These are phyloP conservation scores for Halophytophthora batemanensis DNA, from an alignment of 352 stramenopile species.

Conservation along the genomic window DNA sequence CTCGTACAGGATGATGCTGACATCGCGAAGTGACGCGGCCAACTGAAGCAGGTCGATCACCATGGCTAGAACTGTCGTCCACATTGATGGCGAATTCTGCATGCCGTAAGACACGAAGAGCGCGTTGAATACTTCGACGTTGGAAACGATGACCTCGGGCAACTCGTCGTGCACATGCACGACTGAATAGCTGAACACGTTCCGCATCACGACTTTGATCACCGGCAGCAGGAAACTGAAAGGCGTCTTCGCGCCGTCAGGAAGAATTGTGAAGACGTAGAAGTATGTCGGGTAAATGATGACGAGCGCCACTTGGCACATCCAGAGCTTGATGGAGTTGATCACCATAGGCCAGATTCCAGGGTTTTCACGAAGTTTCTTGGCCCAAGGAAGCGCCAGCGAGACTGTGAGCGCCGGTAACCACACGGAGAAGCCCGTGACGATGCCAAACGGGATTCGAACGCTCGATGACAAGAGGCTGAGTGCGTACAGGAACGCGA, in stretches of 20 bases:
- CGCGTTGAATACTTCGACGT: constrained; percentile 23
- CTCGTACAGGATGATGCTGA: not conserved
- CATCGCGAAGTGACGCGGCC: constrained; percentile 4
- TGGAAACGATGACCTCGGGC: constrained; percentile 20
- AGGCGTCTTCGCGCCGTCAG: constrained; percentile 2
- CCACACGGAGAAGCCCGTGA: constrained; percentile 10
- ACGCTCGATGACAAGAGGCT: constrained; percentile 16
- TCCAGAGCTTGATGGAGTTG: constrained; percentile 18
- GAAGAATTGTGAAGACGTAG: constrained; percentile 23
- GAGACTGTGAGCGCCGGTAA: constrained; percentile 1
- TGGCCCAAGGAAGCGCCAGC: constrained; percentile 7
- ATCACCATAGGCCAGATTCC: constrained; percentile 7
- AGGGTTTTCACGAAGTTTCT: constrained; percentile 7
- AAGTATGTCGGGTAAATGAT: constrained; percentile 22
- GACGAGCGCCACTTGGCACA: constrained; percentile 15
- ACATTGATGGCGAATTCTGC: constrained; percentile 19
- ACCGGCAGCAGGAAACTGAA: constrained; percentile 20
- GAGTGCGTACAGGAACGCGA: not conserved
- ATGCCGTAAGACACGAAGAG: constrained; percentile 28
- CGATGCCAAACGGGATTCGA: constrained; percentile 14
- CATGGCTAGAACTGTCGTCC: constrained; percentile 17
- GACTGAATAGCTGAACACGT: constrained; percentile 14
- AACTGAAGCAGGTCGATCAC: constrained; percentile 10
- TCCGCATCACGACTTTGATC: constrained; percentile 23
- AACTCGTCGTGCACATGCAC: constrained; percentile 24